Evolutionary conservation across 163 green algal genomes (phyloP).

Genomic region (Chlamydomonas reinhardtii): DNA sequence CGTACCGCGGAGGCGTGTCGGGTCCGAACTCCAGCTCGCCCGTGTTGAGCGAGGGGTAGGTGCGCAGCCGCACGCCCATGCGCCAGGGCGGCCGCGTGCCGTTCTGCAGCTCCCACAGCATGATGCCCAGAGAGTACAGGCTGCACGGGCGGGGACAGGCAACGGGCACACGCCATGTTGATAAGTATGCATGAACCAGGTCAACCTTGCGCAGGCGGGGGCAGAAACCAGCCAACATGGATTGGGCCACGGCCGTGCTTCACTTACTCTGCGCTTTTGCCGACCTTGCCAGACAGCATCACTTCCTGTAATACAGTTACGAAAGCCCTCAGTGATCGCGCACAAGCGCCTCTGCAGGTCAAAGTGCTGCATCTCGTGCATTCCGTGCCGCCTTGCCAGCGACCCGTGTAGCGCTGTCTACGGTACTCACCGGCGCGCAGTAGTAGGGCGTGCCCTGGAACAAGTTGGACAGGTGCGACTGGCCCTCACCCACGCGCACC

Average conservation of each 20-base stretch:
- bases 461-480: constrained; percentile 53
- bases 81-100: constrained; percentile 42
- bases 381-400: too few species aligned
- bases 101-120: constrained; percentile 49
- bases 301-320: constrained; percentile 37
- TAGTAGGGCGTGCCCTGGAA: constrained; percentile 50
- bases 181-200: too few species aligned
- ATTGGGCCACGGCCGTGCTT: too few species aligned
- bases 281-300: constrained; percentile 40
- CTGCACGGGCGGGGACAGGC: constrained; percentile 6
- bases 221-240: too few species aligned
- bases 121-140: constrained; percentile 42
- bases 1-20: constrained; percentile 12
- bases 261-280: constrained; percentile 43
- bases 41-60: constrained; percentile 47
- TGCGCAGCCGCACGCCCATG: constrained; percentile 17
- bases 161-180: constrained; percentile 16
- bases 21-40: constrained; percentile 29
- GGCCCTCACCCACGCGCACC: constrained; percentile 39
- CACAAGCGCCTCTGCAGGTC: too few species aligned
- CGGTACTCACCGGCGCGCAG: constrained; percentile 38
- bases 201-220: too few species aligned
- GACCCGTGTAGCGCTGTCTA: too few species aligned
- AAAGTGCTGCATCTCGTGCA: too few species aligned
- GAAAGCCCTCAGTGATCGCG: too few species aligned